Base-by-base conservation (phyloP, 164 flowering plant genomes). In the Aristolochia fimbriata region DNA sequence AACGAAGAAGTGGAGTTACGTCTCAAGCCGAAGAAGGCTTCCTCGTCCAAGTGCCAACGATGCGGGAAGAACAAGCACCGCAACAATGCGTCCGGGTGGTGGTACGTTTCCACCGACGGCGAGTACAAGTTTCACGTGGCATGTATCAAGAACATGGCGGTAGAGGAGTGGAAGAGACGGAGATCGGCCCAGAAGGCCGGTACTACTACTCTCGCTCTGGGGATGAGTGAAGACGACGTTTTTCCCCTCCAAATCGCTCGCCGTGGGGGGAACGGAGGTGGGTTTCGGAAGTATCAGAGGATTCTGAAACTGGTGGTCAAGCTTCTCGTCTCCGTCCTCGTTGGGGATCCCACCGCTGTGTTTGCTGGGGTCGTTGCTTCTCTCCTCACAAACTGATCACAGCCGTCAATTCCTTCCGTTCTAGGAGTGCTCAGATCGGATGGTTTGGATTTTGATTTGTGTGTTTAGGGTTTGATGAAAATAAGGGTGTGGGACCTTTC, bases 61-160 rank as follows among this genome's bases (percentile, higher is more conserved):
- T 55, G 58, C n/a, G 58, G 41, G 33, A 19, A 15, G 58, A 55
- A 27, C 37, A 55, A 55, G 41, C 15, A 12, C 58, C 24, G 14
- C 9, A 17, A 24, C 27, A 15, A 25, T 4, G 37, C 14, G 17
- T 7, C 13, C 14, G 41, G 37, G 17, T 55, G 58, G 58, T 55
- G 33, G 27, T 55, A 55, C 41, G 58, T 55, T 25, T 55, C 58
- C 58, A 1, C 3, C 41, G 23, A 37, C 58, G 25, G 25, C 15
- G 13, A 25, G 33, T 55, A 12, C 58, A 14, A 55, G 12, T 55
- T 55, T 37, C 58, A 55, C 27, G 58, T 55, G 12, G 31, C 37
- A 1, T 55, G 58, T 19, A 30, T 55, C n/a, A 55, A 55, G 58
- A 37, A 55, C 16, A 14, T 27, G n/a, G 17, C 27, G 58, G 41